phyloP scores from a whole-genome alignment of 768 basidiomycete genomes.

The Royoungia palumana region DNA sequence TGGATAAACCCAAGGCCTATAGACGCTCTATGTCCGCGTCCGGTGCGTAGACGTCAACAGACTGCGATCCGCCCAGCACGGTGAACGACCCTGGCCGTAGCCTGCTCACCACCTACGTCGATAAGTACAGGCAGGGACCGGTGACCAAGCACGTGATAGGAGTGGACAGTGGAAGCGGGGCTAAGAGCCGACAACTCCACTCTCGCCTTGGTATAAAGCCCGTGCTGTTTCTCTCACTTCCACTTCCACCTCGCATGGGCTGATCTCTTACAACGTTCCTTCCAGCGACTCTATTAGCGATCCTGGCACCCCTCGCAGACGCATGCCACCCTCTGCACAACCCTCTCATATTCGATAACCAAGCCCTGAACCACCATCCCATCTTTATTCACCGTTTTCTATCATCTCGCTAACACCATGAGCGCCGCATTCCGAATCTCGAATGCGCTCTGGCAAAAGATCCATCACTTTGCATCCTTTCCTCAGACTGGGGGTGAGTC shows the following conservation, averaged over 20 bases:
- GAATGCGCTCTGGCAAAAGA: slow-evolving; percentile 80
- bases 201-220: slow-evolving; percentile 1
- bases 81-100: background rate
- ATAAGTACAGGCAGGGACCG: background rate
- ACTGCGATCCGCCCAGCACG: background rate
- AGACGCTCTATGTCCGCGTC: slow-evolving; percentile 18
- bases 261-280: background rate
- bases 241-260: slow-evolving; percentile 11
- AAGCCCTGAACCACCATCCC: background rate
- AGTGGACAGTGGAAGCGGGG: background rate
- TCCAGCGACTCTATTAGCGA: slow-evolving; percentile 2
- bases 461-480: slow-evolving; percentile 88
- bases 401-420: slow-evolving; percentile 25
- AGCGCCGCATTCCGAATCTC: slow-evolving; percentile 63
- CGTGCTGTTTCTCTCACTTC: background rate
- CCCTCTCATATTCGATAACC: slow-evolving; percentile 12
- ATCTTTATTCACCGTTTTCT: background rate
- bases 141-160: slow-evolving; percentile 14
- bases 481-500: slow-evolving; percentile 84
- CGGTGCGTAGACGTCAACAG: background rate
- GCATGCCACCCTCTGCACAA: slow-evolving; percentile 15
- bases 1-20: background rate
- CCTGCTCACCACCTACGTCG: slow-evolving; percentile 1
- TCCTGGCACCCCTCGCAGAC: slow-evolving; percentile 21
- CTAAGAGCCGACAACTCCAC: slow-evolving; percentile 10